Base-by-base conservation (phyloP, 176 grass and related monocot species). In the Microstegium vimineum region DNA sequence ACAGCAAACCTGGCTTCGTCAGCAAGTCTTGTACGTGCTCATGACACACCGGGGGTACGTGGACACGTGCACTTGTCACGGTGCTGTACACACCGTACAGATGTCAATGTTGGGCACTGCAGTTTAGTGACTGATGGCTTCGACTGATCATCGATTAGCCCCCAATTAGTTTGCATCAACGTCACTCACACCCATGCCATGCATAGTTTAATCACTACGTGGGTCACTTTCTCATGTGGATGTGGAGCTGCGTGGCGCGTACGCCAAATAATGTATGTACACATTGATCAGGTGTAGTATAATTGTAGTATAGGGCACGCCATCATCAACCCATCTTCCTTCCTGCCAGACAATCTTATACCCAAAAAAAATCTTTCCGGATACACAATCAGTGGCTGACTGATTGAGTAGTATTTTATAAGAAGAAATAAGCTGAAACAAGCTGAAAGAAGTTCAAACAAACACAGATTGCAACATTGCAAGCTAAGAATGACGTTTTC, bases 201-300 rank as follows among this genome's bases (percentile, higher is more conserved):
- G 81, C 69, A 26, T 63, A 73, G 54, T 63, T 71, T 82, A 41
- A 22, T 42, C 37, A 51, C n/a, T 38, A 81, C 66, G 79, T 71
- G 52, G 67, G 79, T 72, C 79, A 5, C 10, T 71, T 82, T 72
- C 67, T 42, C 51, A 57, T 81, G 78, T 20, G 47, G 46, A 57
- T 81, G 78, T 20, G 47, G 46, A 40, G 46, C 31, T 54, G 78
- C 78, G 78, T 80, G 46, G 46, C 33, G 30, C 46, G n/a, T 40
- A 81, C 46, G 65, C 45, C 78, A 36, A 31, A 63, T 27, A 62
- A 28, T 62, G 59, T 27, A 62, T n/a, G n/a, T 12, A 60, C 10
- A 26, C 14, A 25, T 43, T 13, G 11, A 43, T 30, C 37, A 70
- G 67, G 12, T 28, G 40, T 45, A 16, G 4, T 36, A 36, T 36